Percentiles rank a stretch among this genome's conserved stretches.
Conservation (phyloP, 495 filamentous ascomycete species). For the Podospora didyma region DNA sequence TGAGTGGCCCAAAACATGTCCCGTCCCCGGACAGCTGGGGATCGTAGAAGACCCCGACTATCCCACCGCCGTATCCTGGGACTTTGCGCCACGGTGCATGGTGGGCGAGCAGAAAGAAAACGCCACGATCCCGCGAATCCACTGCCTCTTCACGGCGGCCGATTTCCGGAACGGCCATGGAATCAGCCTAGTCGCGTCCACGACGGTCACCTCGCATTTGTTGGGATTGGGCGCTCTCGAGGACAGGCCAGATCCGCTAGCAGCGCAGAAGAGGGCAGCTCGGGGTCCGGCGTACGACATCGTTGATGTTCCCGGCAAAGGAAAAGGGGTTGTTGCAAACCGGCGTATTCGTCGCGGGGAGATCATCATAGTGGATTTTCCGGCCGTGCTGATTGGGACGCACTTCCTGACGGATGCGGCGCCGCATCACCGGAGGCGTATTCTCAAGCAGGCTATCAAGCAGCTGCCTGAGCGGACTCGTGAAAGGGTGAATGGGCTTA, state of each 20-base stretch:
- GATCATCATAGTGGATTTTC: constrained; percentile 37
- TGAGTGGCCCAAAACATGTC: not conserved
- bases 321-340: constrained; percentile 33
- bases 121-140: constrained; percentile 1
- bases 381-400: constrained; percentile 30
- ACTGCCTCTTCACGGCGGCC: constrained; percentile 33
- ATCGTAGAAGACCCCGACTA: not conserved
- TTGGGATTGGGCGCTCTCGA: constrained; percentile 23
- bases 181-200: constrained; percentile 25
- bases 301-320: constrained; percentile 28
- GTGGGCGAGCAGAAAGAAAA: not conserved
- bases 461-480: constrained; percentile 32
- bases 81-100: constrained; percentile 12
- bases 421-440: constrained; percentile 24
- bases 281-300: constrained; percentile 21
- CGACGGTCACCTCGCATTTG: constrained; percentile 22
- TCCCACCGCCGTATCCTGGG: constrained; percentile 9
- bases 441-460: constrained; percentile 30
- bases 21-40: not conserved
- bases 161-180: constrained; percentile 31
- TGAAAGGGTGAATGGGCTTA: constrained; percentile 18
- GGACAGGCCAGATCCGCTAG: constrained; percentile 21
- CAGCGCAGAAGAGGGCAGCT: constrained; percentile 2
- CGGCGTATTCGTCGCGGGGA: constrained; percentile 32
- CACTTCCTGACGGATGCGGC: constrained; percentile 27